Percentiles rank a stretch among this genome's conserved stretches.
Conservation (phyloP, 1,284 basidiomycete species). For the Abortiporus biennis region DNA sequence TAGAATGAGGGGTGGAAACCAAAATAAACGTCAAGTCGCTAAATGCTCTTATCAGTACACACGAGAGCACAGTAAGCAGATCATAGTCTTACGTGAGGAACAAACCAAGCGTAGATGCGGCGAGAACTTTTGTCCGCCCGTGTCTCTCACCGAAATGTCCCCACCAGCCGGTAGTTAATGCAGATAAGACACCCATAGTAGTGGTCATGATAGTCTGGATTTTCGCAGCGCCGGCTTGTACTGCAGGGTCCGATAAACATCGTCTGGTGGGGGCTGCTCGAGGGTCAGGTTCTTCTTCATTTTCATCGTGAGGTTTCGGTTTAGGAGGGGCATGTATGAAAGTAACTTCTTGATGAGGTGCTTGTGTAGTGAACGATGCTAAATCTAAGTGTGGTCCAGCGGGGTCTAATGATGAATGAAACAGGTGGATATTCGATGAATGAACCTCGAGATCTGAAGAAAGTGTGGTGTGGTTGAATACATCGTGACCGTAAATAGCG, state of each 20-base stretch:
- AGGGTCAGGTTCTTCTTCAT: conserved; percentile 41
- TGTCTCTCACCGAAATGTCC: conserved; percentile 74
- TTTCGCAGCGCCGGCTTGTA: conserved; percentile 61
- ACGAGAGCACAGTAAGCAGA: background rate
- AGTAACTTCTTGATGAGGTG: no score
- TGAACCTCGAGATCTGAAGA: conserved; percentile 17
- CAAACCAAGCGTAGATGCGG: conserved; percentile 63
- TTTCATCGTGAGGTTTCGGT: conserved; percentile 13
- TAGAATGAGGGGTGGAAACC: conserved; percentile 64
- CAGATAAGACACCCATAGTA: conserved; percentile 76
- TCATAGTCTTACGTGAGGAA: conserved; percentile 64
- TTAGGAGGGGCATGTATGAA: conserved; percentile 3
- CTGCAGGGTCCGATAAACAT: conserved; percentile 57
- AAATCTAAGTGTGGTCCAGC: conserved; percentile 6
- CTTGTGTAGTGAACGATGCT: background rate
- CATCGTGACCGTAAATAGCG: conserved; percentile 37
- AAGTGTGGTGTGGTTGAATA: conserved; percentile 33
- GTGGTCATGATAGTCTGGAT: conserved; percentile 70
- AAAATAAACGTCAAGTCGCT: conserved; percentile 79
- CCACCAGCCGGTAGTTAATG: conserved; percentile 87
- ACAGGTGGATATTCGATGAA: conserved; percentile 13
- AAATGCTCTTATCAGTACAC: background rate
- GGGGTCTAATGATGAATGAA: conserved; percentile 10
- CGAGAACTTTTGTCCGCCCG: conserved; percentile 74
- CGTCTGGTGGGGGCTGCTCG: conserved; percentile 41